Evolutionary conservation across 306 rosid genomes (phyloP).

Genomic region (Clitoria ternatea): DNA sequence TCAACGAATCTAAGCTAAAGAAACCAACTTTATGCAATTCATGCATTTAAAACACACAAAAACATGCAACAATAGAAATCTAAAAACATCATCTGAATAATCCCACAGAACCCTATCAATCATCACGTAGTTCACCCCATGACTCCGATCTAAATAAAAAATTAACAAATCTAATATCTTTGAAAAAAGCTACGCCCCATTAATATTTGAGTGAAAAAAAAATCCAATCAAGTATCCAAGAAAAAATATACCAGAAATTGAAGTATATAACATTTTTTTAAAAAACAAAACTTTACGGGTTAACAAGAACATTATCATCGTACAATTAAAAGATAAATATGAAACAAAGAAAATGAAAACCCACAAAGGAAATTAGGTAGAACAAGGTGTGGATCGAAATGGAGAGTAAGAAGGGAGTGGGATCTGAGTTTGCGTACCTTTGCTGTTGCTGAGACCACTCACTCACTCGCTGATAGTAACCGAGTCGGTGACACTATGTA

Average conservation of each 20-base stretch:
- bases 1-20: constrained; percentile 21
- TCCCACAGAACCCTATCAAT: too few species aligned
- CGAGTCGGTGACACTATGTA: constrained; percentile 24
- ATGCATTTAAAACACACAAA: not conserved
- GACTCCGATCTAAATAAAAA: not conserved
- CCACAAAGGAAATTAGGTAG: not conserved
- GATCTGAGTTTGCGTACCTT: constrained; percentile 28
- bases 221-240: not conserved
- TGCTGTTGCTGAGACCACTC: constrained; percentile 4
- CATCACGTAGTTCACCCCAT: too few species aligned
- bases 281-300: not conserved
- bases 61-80: not conserved
- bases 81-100: too few species aligned
- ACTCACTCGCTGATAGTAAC: not conserved
- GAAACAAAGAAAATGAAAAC: constrained; percentile 2
- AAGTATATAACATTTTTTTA: not conserved
- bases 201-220: not conserved
- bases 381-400: constrained; percentile 18
- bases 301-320: not conserved
- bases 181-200: not conserved
- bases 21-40: not conserved
- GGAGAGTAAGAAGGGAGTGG: not conserved
- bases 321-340: not conserved
- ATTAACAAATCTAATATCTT: not conserved
- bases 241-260: not conserved